Conservation (phyloP, 768 basidiomycete genomes). For the Lactarius tabidus region DNA sequence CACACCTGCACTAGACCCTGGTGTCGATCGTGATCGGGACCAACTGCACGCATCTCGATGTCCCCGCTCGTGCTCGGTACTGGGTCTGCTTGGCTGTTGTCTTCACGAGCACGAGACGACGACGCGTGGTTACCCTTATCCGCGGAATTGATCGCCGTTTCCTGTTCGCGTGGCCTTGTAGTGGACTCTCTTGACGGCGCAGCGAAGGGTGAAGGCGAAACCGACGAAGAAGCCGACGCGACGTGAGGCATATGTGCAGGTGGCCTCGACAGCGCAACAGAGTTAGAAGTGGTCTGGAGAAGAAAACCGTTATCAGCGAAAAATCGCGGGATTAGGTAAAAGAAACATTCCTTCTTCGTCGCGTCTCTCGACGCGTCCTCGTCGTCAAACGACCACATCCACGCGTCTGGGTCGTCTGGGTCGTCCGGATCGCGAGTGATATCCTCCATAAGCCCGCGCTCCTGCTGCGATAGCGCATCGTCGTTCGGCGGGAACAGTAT, state of each 20-base stretch:
- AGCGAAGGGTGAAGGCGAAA: conserved; percentile 17
- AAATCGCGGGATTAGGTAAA: too few relatives aligned
- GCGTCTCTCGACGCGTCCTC: too few relatives aligned
- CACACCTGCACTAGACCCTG: too few relatives aligned
- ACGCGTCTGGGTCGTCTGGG: conserved; percentile 3
- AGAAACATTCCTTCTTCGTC: too few relatives aligned
- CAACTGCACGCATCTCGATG: too few relatives aligned
- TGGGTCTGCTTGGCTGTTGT: too few relatives aligned
- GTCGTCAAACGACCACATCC: neutral
- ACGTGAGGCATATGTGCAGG: too few relatives aligned
- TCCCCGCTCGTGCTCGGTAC: too few relatives aligned
- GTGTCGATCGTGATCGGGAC: too few relatives aligned
- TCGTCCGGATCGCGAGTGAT: conserved; percentile 18
- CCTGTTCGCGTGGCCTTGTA: neutral
- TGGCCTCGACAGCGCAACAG: too few relatives aligned
- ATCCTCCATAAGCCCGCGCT: conserved; percentile 23
- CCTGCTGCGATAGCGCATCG: conserved; percentile 13
- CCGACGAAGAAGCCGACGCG: neutral
- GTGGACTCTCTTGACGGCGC: neutral
- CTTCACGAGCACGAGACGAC: too few relatives aligned
- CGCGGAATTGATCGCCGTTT: neutral
- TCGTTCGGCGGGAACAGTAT: neutral
- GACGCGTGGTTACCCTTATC: neutral
- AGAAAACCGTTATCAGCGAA: neutral
- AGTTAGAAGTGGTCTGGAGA: too few relatives aligned